Conservation (phyloP, 2,329 filamentous ascomycete genomes). For the Talaromyces albobiverticillius region DNA sequence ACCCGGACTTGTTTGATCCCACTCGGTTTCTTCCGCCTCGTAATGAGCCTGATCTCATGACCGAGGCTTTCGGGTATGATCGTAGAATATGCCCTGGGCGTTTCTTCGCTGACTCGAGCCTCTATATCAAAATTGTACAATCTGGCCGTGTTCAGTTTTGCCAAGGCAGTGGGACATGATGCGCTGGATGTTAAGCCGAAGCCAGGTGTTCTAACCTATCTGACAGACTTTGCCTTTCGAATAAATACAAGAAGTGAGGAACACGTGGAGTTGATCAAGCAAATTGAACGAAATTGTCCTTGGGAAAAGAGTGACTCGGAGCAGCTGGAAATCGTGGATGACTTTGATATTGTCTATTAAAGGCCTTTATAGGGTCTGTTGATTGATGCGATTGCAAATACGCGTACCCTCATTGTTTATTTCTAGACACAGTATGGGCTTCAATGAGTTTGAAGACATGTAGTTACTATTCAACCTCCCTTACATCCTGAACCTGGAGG, state of each 20-base stretch:
- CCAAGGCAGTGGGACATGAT: slow-evolving; percentile 31
- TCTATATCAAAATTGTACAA: slow-evolving; percentile 44
- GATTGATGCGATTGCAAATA: too few species aligned
- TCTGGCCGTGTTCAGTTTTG: slow-evolving; percentile 48
- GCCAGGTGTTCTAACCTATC: slow-evolving; percentile 32
- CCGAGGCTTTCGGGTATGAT: slow-evolving; percentile 36
- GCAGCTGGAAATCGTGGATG: background rate
- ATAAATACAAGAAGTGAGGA: slow-evolving; percentile 33
- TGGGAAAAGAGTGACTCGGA: slow-evolving; percentile 35
- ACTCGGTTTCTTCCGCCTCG: slow-evolving; percentile 32
- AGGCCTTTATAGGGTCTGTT: too few species aligned
- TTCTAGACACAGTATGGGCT: too few species aligned
- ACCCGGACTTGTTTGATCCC: slow-evolving; percentile 34
- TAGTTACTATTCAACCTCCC: too few species aligned
- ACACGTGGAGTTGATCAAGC: slow-evolving; percentile 32
- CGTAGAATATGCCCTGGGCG: slow-evolving; percentile 42
- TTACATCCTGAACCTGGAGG: too few species aligned
- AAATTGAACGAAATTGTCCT: slow-evolving; percentile 34
- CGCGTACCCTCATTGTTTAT: too few species aligned
- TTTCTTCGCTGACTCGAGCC: slow-evolving; percentile 36
- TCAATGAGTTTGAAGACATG: too few species aligned
- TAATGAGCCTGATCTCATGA: slow-evolving; percentile 35
- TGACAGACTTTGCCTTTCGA: slow-evolving; percentile 30
- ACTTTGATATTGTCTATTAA: background rate
- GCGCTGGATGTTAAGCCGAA: slow-evolving; percentile 36